Conservation (phyloP, 2,329 filamentous ascomycete species). For the Aspergillus phoenicis region DNA sequence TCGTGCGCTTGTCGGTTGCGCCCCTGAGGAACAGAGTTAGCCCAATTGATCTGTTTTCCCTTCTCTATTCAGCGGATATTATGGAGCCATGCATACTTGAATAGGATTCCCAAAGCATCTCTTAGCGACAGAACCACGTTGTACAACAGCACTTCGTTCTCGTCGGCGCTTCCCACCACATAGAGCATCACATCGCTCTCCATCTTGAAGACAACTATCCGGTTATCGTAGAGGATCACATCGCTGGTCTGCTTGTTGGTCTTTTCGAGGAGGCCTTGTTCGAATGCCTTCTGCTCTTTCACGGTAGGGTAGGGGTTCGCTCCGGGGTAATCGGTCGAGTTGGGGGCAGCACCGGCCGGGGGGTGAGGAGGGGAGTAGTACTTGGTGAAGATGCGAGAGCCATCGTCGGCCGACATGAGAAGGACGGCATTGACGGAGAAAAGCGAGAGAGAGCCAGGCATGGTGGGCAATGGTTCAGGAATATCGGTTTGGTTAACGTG, state of each 20-base stretch:
- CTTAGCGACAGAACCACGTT: constrained; percentile 89
- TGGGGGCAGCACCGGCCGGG: constrained; percentile 60
- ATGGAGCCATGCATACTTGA: constrained; percentile 67
- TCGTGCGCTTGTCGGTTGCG: constrained; percentile 94
- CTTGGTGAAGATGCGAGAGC: constrained; percentile 88
- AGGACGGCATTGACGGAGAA: constrained; percentile 77
- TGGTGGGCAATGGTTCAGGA: constrained; percentile 43
- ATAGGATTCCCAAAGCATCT: constrained; percentile 84
- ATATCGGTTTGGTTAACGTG: constrained; percentile 8
- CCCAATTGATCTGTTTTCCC: background rate
- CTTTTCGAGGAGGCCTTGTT: constrained; percentile 94
- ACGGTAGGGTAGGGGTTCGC: constrained; percentile 81
- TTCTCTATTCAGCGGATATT: background rate
- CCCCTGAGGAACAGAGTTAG: constrained; percentile 60
- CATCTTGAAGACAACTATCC: constrained; percentile 95
- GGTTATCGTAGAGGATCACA: constrained; percentile 96
- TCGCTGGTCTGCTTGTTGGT: constrained; percentile 93
- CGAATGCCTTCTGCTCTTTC: constrained; percentile 94
- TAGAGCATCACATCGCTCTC: constrained; percentile 97
- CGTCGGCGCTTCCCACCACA: constrained; percentile 84
- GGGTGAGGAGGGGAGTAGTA: constrained; percentile 78
- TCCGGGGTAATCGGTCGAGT: constrained; percentile 61
- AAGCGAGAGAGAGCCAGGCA: constrained; percentile 75
- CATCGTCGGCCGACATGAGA: constrained; percentile 82
- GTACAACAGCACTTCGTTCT: constrained; percentile 97